phyloP scores from a whole-genome alignment of 805 yeast genomes.

The Candida sphagnicola region DNA sequence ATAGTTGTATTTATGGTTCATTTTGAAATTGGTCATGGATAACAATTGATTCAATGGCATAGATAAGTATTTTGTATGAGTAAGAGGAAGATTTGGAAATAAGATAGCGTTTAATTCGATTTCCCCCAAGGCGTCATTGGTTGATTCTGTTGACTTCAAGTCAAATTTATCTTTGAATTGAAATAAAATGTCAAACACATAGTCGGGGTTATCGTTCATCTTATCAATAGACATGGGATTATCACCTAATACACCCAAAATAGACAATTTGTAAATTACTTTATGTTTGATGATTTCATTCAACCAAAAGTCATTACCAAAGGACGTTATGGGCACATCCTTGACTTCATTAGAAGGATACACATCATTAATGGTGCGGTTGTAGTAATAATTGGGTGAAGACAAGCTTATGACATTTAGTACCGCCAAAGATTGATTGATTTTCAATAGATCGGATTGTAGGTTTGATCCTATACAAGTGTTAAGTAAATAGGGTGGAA shows the following conservation, averaged over 20 bases:
- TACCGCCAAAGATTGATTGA: conserved; percentile 21
- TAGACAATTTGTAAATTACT: conserved; percentile 29
- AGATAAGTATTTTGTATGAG: conserved; percentile 17
- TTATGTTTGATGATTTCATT: conserved; percentile 30
- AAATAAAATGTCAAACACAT: conserved; percentile 27
- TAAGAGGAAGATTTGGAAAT: conserved; percentile 11
- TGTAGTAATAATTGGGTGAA: conserved; percentile 22
- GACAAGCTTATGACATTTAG: conserved; percentile 22
- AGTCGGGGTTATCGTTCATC: conserved; percentile 20
- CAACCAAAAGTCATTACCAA: conserved; percentile 28
- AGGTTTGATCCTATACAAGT: conserved; percentile 33
- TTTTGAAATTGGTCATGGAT: conserved; percentile 14
- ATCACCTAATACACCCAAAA: conserved; percentile 33
- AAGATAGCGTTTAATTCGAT: conserved; percentile 8
- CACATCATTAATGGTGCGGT: conserved; percentile 5
- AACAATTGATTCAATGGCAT: conserved; percentile 23
- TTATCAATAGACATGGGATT: conserved; percentile 21
- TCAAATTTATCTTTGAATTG: conserved; percentile 26
- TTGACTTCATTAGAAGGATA: background rate
- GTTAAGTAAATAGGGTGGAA: conserved; percentile 41
- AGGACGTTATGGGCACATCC: conserved; percentile 4
- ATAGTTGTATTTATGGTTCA: conserved; percentile 18
- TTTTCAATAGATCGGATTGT: conserved; percentile 18
- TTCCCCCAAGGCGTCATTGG: conserved; percentile 14
- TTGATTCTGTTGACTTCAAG: conserved; percentile 10